phyloP scores from a whole-genome alignment of 148 eudicot genomes.

The Amaranthus palmeri region DNA sequence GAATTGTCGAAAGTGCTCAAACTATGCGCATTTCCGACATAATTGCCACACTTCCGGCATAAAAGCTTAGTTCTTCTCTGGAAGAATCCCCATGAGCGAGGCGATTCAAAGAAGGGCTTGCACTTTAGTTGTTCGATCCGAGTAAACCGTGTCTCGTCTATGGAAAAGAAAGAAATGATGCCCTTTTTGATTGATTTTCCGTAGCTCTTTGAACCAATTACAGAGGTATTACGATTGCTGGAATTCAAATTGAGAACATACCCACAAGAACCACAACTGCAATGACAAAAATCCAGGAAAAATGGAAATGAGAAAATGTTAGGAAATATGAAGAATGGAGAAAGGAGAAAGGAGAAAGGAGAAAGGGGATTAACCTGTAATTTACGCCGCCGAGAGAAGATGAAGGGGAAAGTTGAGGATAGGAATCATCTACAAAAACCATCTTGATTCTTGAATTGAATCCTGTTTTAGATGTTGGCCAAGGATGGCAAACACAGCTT shows the following conservation, averaged over 20 bases:
- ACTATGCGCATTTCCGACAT: slow-evolving; percentile 48
- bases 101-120: slow-evolving; percentile 55
- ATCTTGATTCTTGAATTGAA: neutral
- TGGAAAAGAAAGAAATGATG: slow-evolving; percentile 56
- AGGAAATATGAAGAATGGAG: neutral
- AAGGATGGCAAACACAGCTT: neutral
- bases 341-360: neutral
- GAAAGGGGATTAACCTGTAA: slow-evolving; percentile 23
- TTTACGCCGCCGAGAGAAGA: slow-evolving; percentile 31
- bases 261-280: slow-evolving; percentile 87
- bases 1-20: slow-evolving; percentile 15
- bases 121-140: slow-evolving; percentile 51
- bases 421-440: slow-evolving; percentile 18
- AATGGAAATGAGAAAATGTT: neutral
- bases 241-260: slow-evolving; percentile 69
- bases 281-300: neutral
- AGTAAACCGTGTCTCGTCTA: slow-evolving; percentile 67
- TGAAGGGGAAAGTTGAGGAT: slow-evolving; percentile 14
- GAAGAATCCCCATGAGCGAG: slow-evolving; percentile 64
- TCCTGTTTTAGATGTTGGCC: neutral
- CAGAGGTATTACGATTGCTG: slow-evolving; percentile 53
- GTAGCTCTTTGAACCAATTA: slow-evolving; percentile 61
- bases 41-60: slow-evolving; percentile 69
- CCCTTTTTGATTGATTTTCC: slow-evolving; percentile 69
- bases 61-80: slow-evolving; percentile 51